A percentile compares a stretch with the other conserved stretches of the same genome.
Conservation (phyloP, 176 grass and related monocot genomes). For the Ananas comosus region DNA sequence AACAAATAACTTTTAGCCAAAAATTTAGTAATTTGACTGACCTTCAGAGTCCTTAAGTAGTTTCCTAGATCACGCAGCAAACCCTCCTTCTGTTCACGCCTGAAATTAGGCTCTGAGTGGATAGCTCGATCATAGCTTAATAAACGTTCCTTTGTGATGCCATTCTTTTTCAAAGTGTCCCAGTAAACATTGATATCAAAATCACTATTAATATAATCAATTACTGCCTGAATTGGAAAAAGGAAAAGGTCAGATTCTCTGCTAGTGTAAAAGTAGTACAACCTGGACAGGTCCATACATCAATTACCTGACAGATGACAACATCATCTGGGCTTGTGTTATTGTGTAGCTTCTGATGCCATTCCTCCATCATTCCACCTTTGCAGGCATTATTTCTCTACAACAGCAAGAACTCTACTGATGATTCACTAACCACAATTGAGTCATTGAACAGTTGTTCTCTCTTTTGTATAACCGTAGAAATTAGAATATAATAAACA, state of each 20-base stretch:
- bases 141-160: slow-evolving; percentile 83
- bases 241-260: slow-evolving; percentile 26
- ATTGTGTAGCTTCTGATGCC: slow-evolving; percentile 98
- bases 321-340: slow-evolving; percentile 99
- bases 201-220: slow-evolving; percentile 85
- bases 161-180: slow-evolving; percentile 87
- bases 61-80: slow-evolving; percentile 69
- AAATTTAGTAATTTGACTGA: slow-evolving; percentile 22
- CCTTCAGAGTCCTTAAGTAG: slow-evolving; percentile 92
- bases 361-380: slow-evolving; percentile 99
- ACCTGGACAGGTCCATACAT: slow-evolving; percentile 11
- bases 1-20: background rate
- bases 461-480: background rate
- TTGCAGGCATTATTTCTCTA: slow-evolving; percentile 96
- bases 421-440: background rate
- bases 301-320: slow-evolving; percentile 88
- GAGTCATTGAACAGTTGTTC: background rate
- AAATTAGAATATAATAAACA: slow-evolving; percentile 11
- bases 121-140: slow-evolving; percentile 90
- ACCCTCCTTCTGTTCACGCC: slow-evolving; percentile 70
- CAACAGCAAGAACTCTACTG: slow-evolving; percentile 16
- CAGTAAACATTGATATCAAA: slow-evolving; percentile 84
- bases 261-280: slow-evolving; percentile 12
- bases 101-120: slow-evolving; percentile 95
- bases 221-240: slow-evolving; percentile 48